These are phyloP conservation scores for Tillandsia leiboldiana DNA, from an alignment of 176 grass and related monocot species.

Conservation along the genomic window DNA sequence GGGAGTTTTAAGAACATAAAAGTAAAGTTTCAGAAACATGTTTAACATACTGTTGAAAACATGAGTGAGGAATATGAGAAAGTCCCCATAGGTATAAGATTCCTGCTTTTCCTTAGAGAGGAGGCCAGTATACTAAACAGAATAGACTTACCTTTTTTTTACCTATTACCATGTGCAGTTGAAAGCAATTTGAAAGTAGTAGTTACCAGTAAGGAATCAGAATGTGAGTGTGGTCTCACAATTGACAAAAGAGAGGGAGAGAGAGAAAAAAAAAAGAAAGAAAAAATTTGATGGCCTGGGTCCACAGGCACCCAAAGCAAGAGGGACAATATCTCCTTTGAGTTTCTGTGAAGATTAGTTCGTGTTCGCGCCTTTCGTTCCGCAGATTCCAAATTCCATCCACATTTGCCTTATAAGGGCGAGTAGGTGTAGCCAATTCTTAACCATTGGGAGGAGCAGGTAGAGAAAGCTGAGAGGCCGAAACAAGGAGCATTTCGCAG, in stretches of 20 bases:
- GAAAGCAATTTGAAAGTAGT: conserved; percentile 44
- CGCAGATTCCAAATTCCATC: conserved; percentile 46
- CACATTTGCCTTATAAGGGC: conserved; percentile 29
- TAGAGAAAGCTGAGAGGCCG: conserved; percentile 14
- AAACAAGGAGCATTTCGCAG: conserved; percentile 9
- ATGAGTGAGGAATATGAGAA: conserved; percentile 17
- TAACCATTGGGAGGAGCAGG: conserved; percentile 8
- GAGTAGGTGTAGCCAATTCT: conserved; percentile 11
- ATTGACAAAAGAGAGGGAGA: conserved; percentile 33
- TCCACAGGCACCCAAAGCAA: conserved; percentile 45
- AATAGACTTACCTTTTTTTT: conserved; percentile 32
- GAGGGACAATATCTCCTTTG: conserved; percentile 93
- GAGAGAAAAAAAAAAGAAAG: background rate
- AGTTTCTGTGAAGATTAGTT: conserved; percentile 53
- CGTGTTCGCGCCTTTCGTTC: conserved; percentile 36
- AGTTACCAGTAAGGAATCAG: conserved; percentile 42
- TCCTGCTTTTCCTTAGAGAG: conserved; percentile 37
- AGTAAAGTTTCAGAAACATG: too few relatives aligned
- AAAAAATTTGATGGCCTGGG: conserved; percentile 15
- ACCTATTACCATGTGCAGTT: conserved; percentile 37
- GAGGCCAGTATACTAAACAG: conserved; percentile 18
- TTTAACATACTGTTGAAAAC: too few relatives aligned
- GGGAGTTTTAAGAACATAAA: too few relatives aligned
- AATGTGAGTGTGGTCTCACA: conserved; percentile 31
- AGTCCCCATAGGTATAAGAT: conserved; percentile 61